Evolutionary conservation across 2,329 filamentous ascomycete species (phyloP), one percentile per base, ranked within the genome.

Genomic region (Annulohypoxylon truncatum): DNA sequence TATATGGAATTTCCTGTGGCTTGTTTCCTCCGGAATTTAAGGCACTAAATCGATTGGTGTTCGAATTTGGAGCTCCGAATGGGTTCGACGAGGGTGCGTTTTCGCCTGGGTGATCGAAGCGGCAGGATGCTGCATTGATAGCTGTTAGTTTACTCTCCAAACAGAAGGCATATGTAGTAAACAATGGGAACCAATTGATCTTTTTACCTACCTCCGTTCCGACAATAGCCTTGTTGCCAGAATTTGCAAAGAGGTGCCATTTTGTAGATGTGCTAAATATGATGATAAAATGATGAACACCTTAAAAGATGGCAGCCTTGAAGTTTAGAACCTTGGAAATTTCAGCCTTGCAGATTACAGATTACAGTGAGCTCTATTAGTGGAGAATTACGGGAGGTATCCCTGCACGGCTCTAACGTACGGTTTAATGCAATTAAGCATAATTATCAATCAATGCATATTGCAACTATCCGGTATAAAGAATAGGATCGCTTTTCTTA

Each of bases 151-250:
- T 29, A n/a, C n/a, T 33, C 12, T 22, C 6, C 8, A 12, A 48
- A 26, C n/a, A 7, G 5, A 18, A n/a, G 3, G n/a, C 3, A 9
- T 15, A 7, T 4, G n/a, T 35, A 15, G 13, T 3, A n/a, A 35
- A n/a, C 2, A 15, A 40, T n/a, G 12, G 10, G n/a, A 47, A 35
- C 40, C 4, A 56, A 26, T 28, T 48, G 10, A 29, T 18, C n/a
- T 12, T 18, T n/a, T 33, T 5, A 64, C 82, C 69, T 81, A 90
- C 89, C 82, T 79, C 90, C 90, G 75, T 85, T 88, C 73, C 81
- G 87, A 81, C 90, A 93, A 67, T 82, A 83, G 44, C 89, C 89
- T 75, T 89, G 84, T 75, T 85, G 84, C 74, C 83, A 93, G 77
- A 87, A 92, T 68, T 79, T 84, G 81, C 90, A 93, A 60, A 90